Percentiles rank a stretch among this genome's conserved stretches.
Evolutionary conservation across 2,329 filamentous ascomycete species (phyloP).

Genomic region (Aspergillus udagawae): DNA sequence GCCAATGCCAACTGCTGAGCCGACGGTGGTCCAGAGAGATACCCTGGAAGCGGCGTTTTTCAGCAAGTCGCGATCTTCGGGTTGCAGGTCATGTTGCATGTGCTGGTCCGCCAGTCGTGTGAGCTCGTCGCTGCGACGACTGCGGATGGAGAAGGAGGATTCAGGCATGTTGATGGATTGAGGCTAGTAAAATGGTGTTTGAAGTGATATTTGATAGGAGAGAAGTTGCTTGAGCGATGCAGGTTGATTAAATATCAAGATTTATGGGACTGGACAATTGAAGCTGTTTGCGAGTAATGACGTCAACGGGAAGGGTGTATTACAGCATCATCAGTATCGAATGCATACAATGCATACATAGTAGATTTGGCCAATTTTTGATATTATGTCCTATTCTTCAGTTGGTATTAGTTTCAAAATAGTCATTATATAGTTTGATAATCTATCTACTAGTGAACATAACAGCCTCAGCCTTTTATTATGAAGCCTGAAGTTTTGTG

Average conservation of each 20-base stretch:
- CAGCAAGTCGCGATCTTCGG: conserved; percentile 57
- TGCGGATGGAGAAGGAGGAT: conserved; percentile 47
- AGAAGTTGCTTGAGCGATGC: background rate
- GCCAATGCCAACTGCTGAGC: conserved; percentile 57
- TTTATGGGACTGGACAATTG: background rate
- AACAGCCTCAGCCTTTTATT: background rate
- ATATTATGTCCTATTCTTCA: too few relatives aligned
- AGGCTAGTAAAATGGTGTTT: background rate
- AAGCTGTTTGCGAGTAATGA: background rate
- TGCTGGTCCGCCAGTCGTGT: conserved; percentile 55
- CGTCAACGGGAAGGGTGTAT: background rate
- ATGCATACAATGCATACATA: too few relatives aligned
- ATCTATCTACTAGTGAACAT: background rate
- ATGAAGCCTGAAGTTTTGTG: background rate
- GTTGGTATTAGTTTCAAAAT: too few relatives aligned
- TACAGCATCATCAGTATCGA: background rate
- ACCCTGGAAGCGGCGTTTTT: conserved; percentile 54
- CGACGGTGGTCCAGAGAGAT: conserved; percentile 53
- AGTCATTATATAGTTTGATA: too few relatives aligned
- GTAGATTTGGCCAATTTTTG: too few relatives aligned
- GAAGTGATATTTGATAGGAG: background rate
- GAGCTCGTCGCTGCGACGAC: conserved; percentile 48
- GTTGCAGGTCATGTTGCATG: conserved; percentile 54
- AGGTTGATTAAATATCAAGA: background rate
- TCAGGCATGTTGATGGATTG: conserved; percentile 30